Evolutionary conservation across 2,329 filamentous ascomycete species (phyloP).

Genomic region (Hypoxylon sp.): DNA sequence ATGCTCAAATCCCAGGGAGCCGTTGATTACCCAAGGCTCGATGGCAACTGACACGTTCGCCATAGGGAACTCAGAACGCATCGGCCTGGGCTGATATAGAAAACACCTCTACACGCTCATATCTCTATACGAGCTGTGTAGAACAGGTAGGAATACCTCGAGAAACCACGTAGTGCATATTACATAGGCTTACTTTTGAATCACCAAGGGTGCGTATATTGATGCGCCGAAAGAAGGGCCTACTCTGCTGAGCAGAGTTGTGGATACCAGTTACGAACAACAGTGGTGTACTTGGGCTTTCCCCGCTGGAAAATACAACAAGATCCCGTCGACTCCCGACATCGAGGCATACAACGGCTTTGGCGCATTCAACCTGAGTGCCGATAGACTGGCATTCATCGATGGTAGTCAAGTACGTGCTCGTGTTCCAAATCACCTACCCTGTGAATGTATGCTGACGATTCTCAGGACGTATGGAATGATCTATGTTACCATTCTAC

Average conservation of each 20-base stretch:
- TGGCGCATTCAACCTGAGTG: constrained; percentile 62
- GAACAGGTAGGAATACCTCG: constrained; percentile 55
- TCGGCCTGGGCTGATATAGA: constrained; percentile 61
- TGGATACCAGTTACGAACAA: constrained; percentile 66
- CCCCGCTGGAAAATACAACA: constrained; percentile 61
- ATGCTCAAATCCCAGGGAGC: too few relatives aligned
- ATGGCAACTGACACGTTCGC: constrained; percentile 1
- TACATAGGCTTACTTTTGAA: constrained; percentile 3
- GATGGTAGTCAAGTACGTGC: constrained; percentile 58
- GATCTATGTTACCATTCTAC: constrained; percentile 66
- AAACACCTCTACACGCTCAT: constrained; percentile 61
- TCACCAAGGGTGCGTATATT: constrained; percentile 61
- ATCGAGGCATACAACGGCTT: constrained; percentile 61
- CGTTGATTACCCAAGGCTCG: too few relatives aligned
- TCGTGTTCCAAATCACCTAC: not conserved
- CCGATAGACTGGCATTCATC: constrained; percentile 65
- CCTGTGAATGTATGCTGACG: not conserved
- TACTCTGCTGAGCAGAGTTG: constrained; percentile 62
- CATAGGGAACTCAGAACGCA: constrained; percentile 53
- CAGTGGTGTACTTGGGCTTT: constrained; percentile 71
- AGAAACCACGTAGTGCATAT: not conserved
- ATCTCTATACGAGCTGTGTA: constrained; percentile 65
- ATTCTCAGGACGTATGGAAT: constrained; percentile 64
- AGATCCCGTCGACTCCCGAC: constrained; percentile 61
- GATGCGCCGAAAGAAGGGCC: constrained; percentile 61